Percentiles rank a stretch among this genome's conserved stretches.
Conservation (phyloP, 306 rosid genomes). For the Casuarina equisetifolia region DNA sequence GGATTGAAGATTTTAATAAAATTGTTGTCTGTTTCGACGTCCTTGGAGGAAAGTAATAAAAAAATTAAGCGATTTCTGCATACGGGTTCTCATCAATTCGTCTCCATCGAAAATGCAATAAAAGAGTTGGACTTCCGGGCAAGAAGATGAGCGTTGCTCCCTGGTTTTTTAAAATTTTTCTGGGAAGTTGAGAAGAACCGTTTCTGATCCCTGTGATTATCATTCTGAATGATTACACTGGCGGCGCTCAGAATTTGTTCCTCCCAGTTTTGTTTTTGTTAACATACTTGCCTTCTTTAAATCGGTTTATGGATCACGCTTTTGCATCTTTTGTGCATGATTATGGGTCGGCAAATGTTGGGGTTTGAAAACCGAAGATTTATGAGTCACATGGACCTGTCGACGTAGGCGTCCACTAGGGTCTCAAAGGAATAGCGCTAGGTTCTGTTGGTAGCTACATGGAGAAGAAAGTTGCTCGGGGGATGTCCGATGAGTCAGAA, state of each 20-base stretch:
- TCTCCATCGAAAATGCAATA: conserved; percentile 46
- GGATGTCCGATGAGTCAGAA: conserved; percentile 34
- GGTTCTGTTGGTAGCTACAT: conserved; percentile 32
- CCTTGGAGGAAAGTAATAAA: not conserved
- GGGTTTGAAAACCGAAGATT: conserved; percentile 50
- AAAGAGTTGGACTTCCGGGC: conserved; percentile 14
- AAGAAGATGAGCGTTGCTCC: not conserved
- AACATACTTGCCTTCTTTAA: conserved; percentile 11
- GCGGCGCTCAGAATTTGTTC: conserved; percentile 88
- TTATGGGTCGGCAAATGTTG: conserved; percentile 28
- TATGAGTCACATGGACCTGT: conserved; percentile 75
- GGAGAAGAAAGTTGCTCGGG: conserved; percentile 31
- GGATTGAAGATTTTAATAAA: conserved; percentile 29
- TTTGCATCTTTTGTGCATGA: conserved; percentile 14
- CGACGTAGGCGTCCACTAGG: conserved; percentile 40
- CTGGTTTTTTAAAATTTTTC: not conserved
- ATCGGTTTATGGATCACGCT: conserved; percentile 6
- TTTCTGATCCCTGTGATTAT: conserved; percentile 42
- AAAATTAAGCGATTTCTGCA: conserved; percentile 15
- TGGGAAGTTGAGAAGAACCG: conserved; percentile 44
- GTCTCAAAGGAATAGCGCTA: conserved; percentile 22
- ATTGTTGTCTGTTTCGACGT: not conserved
- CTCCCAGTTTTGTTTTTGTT: conserved; percentile 47
- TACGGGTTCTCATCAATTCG: conserved; percentile 23
- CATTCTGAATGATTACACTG: conserved; percentile 77